Base-by-base conservation (phyloP, 1,284 basidiomycete species). In the Volvariella volvacea region DNA sequence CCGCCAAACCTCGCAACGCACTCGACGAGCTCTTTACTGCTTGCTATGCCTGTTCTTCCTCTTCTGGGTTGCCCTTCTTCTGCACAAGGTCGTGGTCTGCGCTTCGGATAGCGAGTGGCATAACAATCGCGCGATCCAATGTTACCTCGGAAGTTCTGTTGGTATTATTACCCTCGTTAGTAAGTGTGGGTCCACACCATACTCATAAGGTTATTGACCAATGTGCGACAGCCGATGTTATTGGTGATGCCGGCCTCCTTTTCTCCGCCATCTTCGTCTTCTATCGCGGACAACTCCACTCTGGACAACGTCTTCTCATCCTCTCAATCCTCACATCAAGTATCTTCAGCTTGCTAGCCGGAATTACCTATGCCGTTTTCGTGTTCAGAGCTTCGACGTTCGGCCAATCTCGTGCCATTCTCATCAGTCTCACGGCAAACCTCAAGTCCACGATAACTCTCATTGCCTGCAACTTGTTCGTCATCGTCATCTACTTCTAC, bases 251-350 rank as follows among this genome's bases (percentile, higher is more conserved):
- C 8, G 45, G 30, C 33, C 44, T 54, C 2, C 43, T 52, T 9
- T 22, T 31, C 28, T 41, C 48, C 16, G 48, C 52, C 4, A 16
- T 50, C 7, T 42, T 45, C 20, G 41, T 52, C 33, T 41, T 54
- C 7, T 48, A 47, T 38, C 30, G 32, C 15, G 25, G 47, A 21
- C 47, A 39, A 25, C 32, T 51, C 12, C 44, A 51, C 9, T 40
- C 32, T 41, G 34, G 31, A 17, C 45, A 47, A 36, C 47, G 45
- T 25, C 20, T 21, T 3, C 22, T 54, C 19, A 30, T 54, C 31
- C 25, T 50, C 6, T 16, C 39, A 7, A 49, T 52, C 16, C 52
- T 54, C 36, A 22, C 46, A 10, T 32, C 44, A 17, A 52, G 51
- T 22, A 15, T 48, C 15, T 16, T 50, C 19, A 51, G 41, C 32